Evolutionary conservation across 2,329 filamentous ascomycete species (phyloP).

Genomic region (Lasiodiplodia sp.): DNA sequence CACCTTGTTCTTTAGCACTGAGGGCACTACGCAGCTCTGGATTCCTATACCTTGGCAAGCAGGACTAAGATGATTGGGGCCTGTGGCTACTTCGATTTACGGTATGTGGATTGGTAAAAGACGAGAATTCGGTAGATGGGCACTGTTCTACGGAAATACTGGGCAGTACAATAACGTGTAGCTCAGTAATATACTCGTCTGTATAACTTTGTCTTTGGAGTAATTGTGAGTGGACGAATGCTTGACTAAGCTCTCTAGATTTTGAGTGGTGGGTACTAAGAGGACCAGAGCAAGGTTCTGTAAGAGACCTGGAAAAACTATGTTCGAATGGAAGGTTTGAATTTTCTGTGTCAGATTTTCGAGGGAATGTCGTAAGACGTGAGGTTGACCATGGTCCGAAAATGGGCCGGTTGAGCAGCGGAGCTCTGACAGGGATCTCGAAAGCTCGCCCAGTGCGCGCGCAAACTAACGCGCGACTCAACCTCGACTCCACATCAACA

Average conservation of each 20-base stretch:
- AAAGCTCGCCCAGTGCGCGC: conserved; percentile 18
- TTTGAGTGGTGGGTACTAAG: background rate
- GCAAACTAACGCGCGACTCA: conserved; percentile 17
- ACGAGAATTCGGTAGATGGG: no score
- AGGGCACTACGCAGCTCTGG: no score
- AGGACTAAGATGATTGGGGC: no score
- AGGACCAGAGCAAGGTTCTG: background rate
- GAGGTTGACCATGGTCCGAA: background rate
- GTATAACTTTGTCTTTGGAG: no score
- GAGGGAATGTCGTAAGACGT: background rate
- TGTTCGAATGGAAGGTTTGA: background rate
- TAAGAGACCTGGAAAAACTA: background rate
- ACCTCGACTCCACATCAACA: background rate
- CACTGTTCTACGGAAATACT: no score
- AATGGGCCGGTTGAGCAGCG: background rate
- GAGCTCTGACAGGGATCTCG: conserved; percentile 27
- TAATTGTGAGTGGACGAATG: no score
- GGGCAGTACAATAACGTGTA: no score
- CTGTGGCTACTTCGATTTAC: no score
- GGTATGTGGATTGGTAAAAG: no score
- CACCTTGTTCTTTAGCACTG: no score
- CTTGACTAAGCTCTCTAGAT: background rate
- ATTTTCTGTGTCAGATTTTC: background rate
- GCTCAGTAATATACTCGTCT: no score
- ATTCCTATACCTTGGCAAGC: no score